phyloP scores from a whole-genome alignment of 768 basidiomycete genomes.

The Pleurotus ostreatus region DNA sequence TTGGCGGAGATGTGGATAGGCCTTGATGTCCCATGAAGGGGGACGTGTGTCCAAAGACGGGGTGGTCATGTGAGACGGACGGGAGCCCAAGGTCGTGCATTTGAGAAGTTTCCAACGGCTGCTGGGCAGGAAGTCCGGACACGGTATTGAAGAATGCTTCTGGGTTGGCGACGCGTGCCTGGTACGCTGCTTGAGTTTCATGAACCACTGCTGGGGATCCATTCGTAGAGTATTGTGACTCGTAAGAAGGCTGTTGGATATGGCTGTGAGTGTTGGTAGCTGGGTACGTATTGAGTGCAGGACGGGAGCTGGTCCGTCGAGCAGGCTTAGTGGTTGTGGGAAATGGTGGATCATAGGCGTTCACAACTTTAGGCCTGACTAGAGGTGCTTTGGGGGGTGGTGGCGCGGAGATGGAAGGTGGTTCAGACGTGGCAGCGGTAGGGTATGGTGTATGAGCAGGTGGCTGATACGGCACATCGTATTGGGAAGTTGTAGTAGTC shows the following conservation, averaged over 20 bases:
- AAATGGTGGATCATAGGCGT: constrained; percentile 79
- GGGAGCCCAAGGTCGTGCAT: too few species aligned
- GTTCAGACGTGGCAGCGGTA: constrained; percentile 8
- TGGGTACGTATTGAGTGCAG: not conserved
- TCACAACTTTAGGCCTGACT: constrained; percentile 60
- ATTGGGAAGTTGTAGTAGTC: constrained; percentile 13
- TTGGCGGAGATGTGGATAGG: not conserved
- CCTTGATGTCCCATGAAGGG: not conserved
- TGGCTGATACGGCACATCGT: constrained; percentile 14
- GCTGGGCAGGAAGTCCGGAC: too few species aligned
- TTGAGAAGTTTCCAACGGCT: too few species aligned
- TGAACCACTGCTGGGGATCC: too few species aligned
- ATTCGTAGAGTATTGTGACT: not conserved
- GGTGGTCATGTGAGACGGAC: not conserved
- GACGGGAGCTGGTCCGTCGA: constrained; percentile 18
- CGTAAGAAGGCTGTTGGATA: not conserved
- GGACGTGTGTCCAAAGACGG: not conserved
- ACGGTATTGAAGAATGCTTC: not conserved
- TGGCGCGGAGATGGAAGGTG: constrained; percentile 23
- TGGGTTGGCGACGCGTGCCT: not conserved
- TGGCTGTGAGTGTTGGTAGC: not conserved
- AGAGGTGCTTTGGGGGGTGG: constrained; percentile 37
- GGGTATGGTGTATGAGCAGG: constrained; percentile 7
- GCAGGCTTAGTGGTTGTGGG: constrained; percentile 38
- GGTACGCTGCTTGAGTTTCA: too few species aligned